Evolutionary conservation across 116 monocot species (phyloP).

Genomic region (Phalaenopsis hybrid): DNA sequence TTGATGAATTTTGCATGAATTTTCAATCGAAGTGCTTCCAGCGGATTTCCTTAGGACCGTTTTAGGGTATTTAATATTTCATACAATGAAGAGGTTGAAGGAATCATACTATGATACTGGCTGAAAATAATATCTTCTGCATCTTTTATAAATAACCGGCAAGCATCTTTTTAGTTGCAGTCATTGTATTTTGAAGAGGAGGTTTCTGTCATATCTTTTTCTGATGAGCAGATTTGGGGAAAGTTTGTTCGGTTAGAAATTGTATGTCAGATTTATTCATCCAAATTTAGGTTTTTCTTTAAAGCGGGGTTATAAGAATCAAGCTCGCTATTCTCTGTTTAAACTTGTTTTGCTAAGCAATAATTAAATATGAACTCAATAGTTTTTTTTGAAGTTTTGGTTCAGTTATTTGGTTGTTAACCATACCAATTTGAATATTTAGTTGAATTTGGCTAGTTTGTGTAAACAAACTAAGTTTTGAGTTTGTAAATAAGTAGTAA

Average conservation of each 20-base stretch:
- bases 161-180: background rate
- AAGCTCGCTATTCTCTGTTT: background rate
- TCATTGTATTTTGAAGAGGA: background rate
- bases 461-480: background rate
- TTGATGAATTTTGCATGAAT: no score
- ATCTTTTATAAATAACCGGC: background rate
- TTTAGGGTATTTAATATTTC: no score
- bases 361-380: background rate
- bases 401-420: background rate
- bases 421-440: background rate
- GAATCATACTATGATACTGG: no score
- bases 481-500: background rate
- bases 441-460: background rate
- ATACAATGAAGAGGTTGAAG: no score
- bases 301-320: background rate
- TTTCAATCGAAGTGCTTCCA: no score
- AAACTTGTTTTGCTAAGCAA: background rate
- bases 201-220: background rate
- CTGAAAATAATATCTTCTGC: no score
- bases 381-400: background rate
- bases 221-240: background rate
- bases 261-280: background rate
- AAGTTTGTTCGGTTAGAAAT: no score
- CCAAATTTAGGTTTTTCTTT: background rate
- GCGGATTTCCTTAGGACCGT: no score